Evolutionary conservation across 2,329 filamentous ascomycete genomes (phyloP).

Genomic region (Fusarium musae): DNA sequence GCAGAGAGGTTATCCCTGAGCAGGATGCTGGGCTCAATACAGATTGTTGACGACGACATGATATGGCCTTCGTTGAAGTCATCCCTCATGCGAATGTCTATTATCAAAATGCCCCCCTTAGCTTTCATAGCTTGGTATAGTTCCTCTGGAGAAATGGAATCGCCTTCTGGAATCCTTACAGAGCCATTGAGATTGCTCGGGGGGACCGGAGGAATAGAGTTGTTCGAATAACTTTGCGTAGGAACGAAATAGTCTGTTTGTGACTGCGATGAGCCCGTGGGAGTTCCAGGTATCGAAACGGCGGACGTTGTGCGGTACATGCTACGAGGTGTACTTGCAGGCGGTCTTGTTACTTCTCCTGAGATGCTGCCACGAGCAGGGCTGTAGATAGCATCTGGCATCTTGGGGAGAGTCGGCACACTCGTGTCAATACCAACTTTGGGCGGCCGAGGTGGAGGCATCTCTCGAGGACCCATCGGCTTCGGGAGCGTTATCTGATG

Average conservation of each 20-base stretch:
- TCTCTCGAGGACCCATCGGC: conserved; percentile 62
- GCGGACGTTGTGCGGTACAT: conserved; percentile 70
- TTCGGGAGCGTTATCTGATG: conserved; percentile 56
- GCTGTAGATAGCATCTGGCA: conserved; percentile 81
- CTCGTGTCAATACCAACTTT: conserved; percentile 62
- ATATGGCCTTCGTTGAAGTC: conserved; percentile 92
- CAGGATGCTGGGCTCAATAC: conserved; percentile 83
- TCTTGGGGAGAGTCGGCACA: conserved; percentile 71
- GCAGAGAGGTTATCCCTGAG: conserved; percentile 74
- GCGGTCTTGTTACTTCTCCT: conserved; percentile 71
- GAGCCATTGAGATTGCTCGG: conserved; percentile 55
- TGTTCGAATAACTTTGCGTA: conserved; percentile 43
- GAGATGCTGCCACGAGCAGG: conserved; percentile 78
- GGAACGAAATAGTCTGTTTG: conserved; percentile 50
- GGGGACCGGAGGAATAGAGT: conserved; percentile 47
- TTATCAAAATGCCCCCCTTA: conserved; percentile 74
- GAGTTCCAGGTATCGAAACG: conserved; percentile 49
- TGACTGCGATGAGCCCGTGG: conserved; percentile 42
- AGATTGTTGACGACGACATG: conserved; percentile 83
- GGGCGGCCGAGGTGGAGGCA: conserved; percentile 59
- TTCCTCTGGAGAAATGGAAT: conserved; percentile 73
- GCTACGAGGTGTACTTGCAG: conserved; percentile 71
- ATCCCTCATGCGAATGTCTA: conserved; percentile 84
- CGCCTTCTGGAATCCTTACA: conserved; percentile 63
- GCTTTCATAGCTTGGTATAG: conserved; percentile 75